Base-by-base conservation (phyloP, 768 basidiomycete species). In the Boletus rubropictus region DNA sequence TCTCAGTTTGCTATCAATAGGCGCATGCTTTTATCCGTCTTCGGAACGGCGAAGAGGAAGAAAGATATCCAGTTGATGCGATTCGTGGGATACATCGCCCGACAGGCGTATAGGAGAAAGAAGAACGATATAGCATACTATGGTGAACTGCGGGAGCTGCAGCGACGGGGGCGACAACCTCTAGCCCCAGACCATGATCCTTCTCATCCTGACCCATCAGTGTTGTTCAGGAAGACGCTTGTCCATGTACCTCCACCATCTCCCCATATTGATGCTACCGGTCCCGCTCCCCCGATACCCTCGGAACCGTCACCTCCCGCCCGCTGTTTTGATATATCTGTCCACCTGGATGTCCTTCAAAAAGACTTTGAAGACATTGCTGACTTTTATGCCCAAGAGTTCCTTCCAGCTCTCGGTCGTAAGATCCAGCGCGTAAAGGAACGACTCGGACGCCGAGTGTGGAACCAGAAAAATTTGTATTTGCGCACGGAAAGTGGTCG, bases 391-490 rank as follows among this genome's bases (percentile, higher is more conserved):
- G 52, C 59, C 3, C 40, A 54, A 41, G 54, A 58, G 20, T 71
- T 67, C 27, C 62, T 81, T 11, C 64, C 66, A n/a, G 65, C 75
- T 3, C 52, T 79, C 7, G 74, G 68, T 5, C 78, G 84, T 9
- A 77, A 70, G 15, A 69, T 70, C 3, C 78, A 82, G 51, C 77
- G 86, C 15, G 47, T 80, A n/a, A 87, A 87, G 65, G 86, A 89
- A 66, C 72, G 78, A 25, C 66, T 89, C n/a, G 85, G 85, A 8
- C 78, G 88, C n/a, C 79, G 88, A 10, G 78, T 89, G 1, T 88
- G 85, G 85, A 61, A 53, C 5, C 71, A 62, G 27, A 80, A 77
- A 61, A 67, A 80, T 44, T 53, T 90, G 3, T 89, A 75, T 56
- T 44, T 88, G 39, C 59, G 59, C 22, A 54, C 55, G n/a, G 46